A percentile compares a stretch with the other conserved stretches of the same genome.
These are phyloP conservation scores for Acanthamoeba sp. DNA, from an alignment of 208 protist genomes.

Conservation along the genomic window DNA sequence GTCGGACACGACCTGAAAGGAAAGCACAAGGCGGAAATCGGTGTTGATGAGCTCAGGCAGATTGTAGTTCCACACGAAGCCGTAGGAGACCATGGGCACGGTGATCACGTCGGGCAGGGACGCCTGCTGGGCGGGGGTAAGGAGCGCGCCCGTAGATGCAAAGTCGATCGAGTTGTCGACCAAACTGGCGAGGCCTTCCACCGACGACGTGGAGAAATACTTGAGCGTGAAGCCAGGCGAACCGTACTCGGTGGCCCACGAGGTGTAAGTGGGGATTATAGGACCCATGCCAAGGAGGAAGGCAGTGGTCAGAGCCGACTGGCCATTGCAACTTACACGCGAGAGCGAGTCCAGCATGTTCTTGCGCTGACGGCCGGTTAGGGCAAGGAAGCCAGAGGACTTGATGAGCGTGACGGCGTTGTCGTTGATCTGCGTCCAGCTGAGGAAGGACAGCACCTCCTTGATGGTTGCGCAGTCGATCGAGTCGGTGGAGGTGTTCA, in stretches of 20 bases:
- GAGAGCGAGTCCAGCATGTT: constrained; percentile 42
- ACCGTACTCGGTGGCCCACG: constrained; percentile 30
- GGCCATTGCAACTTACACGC: background rate
- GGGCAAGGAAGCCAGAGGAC: background rate
- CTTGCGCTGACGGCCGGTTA: background rate
- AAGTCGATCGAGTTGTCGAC: background rate
- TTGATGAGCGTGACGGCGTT: background rate
- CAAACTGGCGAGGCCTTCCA: background rate
- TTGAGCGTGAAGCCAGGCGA: background rate
- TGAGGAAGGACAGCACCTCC: constrained; percentile 15
- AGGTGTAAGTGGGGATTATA: background rate
- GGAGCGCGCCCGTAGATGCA: background rate
- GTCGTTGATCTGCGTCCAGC: constrained; percentile 52
- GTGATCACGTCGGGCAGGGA: background rate
- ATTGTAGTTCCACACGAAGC: background rate
- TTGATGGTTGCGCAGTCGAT: background rate
- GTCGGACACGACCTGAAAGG: background rate
- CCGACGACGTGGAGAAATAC: background rate
- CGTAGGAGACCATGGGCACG: constrained; percentile 15
- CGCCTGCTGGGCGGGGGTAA: background rate
- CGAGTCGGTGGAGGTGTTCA: background rate
- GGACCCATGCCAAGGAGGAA: constrained; percentile 6
- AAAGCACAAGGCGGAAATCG: background rate
- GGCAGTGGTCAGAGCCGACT: background rate
- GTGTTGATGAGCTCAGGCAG: background rate